Conservation (phyloP, 495 filamentous ascomycete species). For the Penicillium chermesinum region DNA sequence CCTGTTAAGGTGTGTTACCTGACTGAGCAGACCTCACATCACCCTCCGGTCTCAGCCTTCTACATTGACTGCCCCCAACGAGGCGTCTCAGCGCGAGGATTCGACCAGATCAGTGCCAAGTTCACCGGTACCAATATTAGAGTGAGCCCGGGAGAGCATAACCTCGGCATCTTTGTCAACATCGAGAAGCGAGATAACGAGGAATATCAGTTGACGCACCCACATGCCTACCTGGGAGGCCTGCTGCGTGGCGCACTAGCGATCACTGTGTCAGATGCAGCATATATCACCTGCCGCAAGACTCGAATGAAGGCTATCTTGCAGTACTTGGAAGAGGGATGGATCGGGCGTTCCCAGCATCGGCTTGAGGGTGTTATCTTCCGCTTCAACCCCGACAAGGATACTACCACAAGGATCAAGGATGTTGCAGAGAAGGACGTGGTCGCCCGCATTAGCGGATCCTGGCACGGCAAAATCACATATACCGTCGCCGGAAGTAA, state of each 20-base stretch:
- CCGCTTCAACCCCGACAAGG: conserved; percentile 74
- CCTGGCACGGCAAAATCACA: conserved; percentile 71
- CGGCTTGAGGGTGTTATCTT: conserved; percentile 89
- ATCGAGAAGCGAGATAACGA: conserved; percentile 75
- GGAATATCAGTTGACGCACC: conserved; percentile 91
- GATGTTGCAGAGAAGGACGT: conserved; percentile 82
- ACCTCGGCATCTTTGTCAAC: conserved; percentile 91
- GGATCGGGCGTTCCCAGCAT: conserved; percentile 87
- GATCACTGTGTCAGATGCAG: conserved; percentile 82
- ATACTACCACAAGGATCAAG: conserved; percentile 69
- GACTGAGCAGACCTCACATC: conserved; percentile 98
- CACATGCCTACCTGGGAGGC: conserved; percentile 86
- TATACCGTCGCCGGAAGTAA: conserved; percentile 53
- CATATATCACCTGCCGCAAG: conserved; percentile 78
- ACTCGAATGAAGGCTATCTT: conserved; percentile 87
- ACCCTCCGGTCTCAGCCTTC: conserved; percentile 95
- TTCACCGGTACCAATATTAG: conserved; percentile 94
- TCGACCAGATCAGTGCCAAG: conserved; percentile 93
- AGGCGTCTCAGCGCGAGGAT: conserved; percentile 82
- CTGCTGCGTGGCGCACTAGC: conserved; percentile 75
- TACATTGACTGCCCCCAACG: conserved; percentile 90
- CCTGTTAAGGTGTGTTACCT: conserved; percentile 79
- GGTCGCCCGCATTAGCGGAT: conserved; percentile 75
- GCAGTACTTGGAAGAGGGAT: conserved; percentile 89
- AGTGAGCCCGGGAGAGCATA: conserved; percentile 86